Evolutionary conservation across 139 green algal species (phyloP), one percentile per base, ranked within the genome.

Genomic region (Ettlia oleoabundans): DNA sequence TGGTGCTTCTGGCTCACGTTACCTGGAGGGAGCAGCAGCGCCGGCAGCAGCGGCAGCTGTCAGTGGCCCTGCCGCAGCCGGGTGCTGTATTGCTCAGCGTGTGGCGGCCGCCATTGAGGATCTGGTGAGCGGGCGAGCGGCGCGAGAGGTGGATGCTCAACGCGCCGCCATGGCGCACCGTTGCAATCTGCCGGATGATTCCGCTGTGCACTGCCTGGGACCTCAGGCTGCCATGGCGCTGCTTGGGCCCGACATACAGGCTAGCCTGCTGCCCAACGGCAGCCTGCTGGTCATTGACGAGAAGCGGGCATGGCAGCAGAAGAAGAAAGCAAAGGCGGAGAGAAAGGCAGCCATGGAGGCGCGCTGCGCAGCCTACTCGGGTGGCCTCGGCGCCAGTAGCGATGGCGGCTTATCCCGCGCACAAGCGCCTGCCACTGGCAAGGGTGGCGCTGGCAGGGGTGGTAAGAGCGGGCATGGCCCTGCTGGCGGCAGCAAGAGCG

Each of bases 121-220:
- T 26, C 58, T 81, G 38, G 9, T 71, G 58, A 81, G 75, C 40
- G 75, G 75, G 15, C 38, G 21, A 38, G 55, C n/a, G 75, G 58
- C 33, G 2, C n/a, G 9, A 40, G 24, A n/a, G 28, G 58, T 81
- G 28, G 58, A 71, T 40, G 38, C 41, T 18, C 28, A 35, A 38
- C 43, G 33, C 38, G 10, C 28, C n/a, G 26, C 21, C 3, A n/a
- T 58, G 18, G 35, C 43, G 3, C 38, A 6, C 1, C 58, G 40
- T 15, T 26, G 24, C 53, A 21, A 52, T 9, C 52, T 80, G 73
- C 52, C 52, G 38, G 73, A 80, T 37, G 38, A 26, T 4, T 69
- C 73, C 2, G 28, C 52, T 26, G 38, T 69, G 35, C 52, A 52
- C 35, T 40, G 40, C n/a, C n/a, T n/a, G n/a, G n/a, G n/a, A n/a